Conservation (phyloP, 495 filamentous ascomycete species). For the Cladorrhinum samala region DNA sequence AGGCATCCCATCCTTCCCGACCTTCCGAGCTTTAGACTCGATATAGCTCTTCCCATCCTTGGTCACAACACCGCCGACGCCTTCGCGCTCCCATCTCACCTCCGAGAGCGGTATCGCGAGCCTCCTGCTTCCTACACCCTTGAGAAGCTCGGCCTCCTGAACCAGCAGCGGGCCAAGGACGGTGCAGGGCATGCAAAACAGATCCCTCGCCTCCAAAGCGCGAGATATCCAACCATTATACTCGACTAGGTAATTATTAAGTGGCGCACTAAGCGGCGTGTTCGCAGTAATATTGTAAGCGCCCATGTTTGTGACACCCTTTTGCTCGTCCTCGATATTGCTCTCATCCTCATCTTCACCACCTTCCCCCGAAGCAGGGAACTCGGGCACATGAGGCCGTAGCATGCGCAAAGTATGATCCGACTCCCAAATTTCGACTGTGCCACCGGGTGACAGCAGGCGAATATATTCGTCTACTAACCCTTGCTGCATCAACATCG, state of each 20-base stretch:
- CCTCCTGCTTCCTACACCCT: conserved; percentile 63
- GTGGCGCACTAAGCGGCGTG: conserved; percentile 68
- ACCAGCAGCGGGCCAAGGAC: conserved; percentile 68
- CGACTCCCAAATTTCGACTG: conserved; percentile 81
- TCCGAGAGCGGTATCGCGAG: conserved; percentile 83
- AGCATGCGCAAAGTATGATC: conserved; percentile 73
- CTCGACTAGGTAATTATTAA: conserved; percentile 76
- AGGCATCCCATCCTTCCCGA: conserved; percentile 8
- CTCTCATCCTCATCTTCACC: conserved; percentile 32
- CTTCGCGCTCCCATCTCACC: conserved; percentile 81
- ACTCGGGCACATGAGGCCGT: conserved; percentile 64
- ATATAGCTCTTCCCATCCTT: conserved; percentile 49
- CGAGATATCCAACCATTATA: conserved; percentile 80
- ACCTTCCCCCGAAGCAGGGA: conserved; percentile 30
- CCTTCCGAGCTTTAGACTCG: conserved; percentile 29
- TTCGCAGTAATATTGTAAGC: conserved; percentile 80
- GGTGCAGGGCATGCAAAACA: conserved; percentile 74
- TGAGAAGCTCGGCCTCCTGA: conserved; percentile 70
- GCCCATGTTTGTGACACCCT: conserved; percentile 46
- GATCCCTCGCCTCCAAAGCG: conserved; percentile 62
- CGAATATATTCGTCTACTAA: conserved; percentile 73
- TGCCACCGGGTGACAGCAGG: conserved; percentile 70
- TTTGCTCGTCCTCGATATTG: conserved; percentile 50
- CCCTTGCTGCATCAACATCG: conserved; percentile 53
- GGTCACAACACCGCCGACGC: conserved; percentile 49